Evolutionary conservation across 305 asterid species (phyloP).

Genomic region (Fraxinus floribunda): DNA sequence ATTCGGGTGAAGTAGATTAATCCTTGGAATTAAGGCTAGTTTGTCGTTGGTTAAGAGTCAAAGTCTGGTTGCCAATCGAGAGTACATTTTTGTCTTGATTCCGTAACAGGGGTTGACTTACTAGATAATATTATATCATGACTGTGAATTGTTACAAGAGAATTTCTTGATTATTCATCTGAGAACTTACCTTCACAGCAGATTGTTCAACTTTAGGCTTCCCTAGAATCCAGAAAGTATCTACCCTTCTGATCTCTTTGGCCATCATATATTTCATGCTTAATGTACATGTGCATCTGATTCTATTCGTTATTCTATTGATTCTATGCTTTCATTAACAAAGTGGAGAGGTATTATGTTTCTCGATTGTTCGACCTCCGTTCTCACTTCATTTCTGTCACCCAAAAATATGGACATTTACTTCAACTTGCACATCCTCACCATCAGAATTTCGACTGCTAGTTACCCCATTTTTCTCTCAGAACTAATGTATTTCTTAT

Average conservation of each 20-base stretch:
- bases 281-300: background rate
- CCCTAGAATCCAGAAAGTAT: background rate
- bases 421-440: background rate
- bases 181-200: background rate
- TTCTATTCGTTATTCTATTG: background rate
- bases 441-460: background rate
- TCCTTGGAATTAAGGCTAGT: background rate
- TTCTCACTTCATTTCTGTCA: background rate
- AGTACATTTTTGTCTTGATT: background rate
- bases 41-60: background rate
- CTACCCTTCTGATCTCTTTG: background rate
- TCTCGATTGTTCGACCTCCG: background rate
- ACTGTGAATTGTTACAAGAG: background rate
- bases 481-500: background rate
- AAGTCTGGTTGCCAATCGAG: background rate
- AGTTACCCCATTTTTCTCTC: background rate
- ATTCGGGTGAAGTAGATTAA: too few species aligned
- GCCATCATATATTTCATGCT: background rate
- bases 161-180: background rate
- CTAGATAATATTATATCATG: background rate
- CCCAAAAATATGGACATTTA: background rate
- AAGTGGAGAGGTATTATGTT: background rate
- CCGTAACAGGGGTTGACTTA: background rate
- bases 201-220: background rate
- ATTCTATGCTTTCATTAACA: background rate